These are phyloP conservation scores for Diaporthe sp. DNA, from an alignment of 2,329 filamentous ascomycete genomes.

Conservation along the genomic window DNA sequence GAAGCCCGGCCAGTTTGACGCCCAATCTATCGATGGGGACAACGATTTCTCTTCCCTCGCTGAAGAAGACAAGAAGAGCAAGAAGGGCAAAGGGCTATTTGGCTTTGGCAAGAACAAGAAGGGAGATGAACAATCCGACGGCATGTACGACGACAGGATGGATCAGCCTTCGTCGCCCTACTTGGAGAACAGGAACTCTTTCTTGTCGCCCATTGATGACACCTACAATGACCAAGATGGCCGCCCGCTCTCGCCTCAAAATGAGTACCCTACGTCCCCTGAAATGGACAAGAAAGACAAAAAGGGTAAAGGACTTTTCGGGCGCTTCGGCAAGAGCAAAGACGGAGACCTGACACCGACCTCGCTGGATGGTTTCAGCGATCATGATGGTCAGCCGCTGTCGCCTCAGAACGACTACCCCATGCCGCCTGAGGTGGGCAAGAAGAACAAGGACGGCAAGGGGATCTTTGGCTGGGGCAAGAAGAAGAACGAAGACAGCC, in stretches of 20 bases:
- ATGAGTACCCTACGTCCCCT: neutral
- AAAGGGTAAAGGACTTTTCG: constrained; percentile 10
- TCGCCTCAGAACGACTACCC: neutral
- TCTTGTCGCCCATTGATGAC: neutral
- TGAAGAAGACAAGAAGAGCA: constrained; percentile 7
- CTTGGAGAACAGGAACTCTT: neutral
- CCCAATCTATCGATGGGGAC: neutral
- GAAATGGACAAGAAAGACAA: constrained; percentile 18
- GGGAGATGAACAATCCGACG: neutral
- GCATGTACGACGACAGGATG: neutral
- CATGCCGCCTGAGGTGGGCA: neutral
- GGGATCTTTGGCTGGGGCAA: neutral
- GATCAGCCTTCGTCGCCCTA: neutral
- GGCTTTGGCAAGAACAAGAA: neutral
- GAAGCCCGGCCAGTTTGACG: neutral
- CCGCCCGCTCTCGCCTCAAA: neutral
- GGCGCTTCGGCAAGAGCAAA: neutral
- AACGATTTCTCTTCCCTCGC: neutral
- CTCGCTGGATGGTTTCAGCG: neutral
- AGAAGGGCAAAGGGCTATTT: constrained; percentile 9
- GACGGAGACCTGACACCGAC: neutral
- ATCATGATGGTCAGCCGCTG: neutral
- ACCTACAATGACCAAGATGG: neutral
- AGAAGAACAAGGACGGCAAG: constrained; percentile 12
- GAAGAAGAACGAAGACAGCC: neutral